Evolutionary conservation across 805 yeast species (phyloP).

Genomic region (Wickerhamiella shivajii): DNA sequence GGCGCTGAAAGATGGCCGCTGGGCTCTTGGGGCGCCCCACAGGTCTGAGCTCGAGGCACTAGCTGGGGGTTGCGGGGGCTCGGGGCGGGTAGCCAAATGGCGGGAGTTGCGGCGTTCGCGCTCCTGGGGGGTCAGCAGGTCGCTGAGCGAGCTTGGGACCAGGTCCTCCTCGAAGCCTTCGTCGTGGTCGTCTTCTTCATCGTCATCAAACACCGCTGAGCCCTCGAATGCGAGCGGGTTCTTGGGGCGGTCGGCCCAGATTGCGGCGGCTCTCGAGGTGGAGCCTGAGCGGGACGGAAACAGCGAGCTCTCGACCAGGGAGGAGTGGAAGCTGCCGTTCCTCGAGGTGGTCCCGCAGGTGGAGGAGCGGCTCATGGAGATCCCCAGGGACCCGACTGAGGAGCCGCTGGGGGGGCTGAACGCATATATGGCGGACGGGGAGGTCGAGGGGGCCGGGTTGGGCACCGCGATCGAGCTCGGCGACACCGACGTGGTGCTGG

Average conservation of each 20-base stretch:
- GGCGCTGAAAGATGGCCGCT: conserved; percentile 12
- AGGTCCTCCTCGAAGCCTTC: conserved; percentile 52
- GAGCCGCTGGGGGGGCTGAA: not conserved
- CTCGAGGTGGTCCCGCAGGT: conserved; percentile 6
- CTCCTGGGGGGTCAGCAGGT: conserved; percentile 70
- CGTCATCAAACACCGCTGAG: conserved; percentile 30
- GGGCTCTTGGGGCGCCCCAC: conserved; percentile 13
- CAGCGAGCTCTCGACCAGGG: conserved; percentile 7
- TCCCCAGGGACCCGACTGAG: conserved; percentile 6
- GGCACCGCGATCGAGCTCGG: not conserved
- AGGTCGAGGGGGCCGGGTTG: not conserved
- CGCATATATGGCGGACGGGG: not conserved
- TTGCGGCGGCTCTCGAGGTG: conserved; percentile 6
- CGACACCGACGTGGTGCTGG: not conserved
- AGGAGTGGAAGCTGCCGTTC: conserved; percentile 7
- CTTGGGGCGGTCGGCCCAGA: conserved; percentile 14
- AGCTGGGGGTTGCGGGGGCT: conserved; percentile 1
- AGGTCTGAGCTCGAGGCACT: conserved; percentile 9
- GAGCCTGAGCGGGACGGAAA: conserved; percentile 7
- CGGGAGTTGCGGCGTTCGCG: conserved; percentile 54
- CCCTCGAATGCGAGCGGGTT: conserved; percentile 17
- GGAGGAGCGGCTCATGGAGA: conserved; percentile 2
- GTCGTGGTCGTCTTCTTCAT: conserved; percentile 32
- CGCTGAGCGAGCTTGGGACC: conserved; percentile 70
- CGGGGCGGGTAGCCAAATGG: conserved; percentile 9